Evolutionary conservation across 345 rosid species (phyloP), one percentile per base, ranked within the genome.

Genomic region (Mallotus nudiflorus): DNA sequence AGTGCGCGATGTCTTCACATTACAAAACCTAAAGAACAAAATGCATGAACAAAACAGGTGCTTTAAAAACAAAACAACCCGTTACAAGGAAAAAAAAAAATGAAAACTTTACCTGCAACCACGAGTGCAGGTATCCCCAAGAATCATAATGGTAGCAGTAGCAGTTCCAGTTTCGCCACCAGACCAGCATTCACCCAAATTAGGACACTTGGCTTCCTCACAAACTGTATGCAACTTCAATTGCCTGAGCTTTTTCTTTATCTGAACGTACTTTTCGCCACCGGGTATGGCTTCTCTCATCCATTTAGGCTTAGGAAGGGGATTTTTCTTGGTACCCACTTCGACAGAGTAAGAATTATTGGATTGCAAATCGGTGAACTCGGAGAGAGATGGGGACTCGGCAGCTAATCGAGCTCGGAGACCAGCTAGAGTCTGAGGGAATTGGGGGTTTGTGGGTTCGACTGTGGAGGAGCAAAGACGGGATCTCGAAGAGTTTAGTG

Each of bases 151-250:
- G 2, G 98, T 92, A 48, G 98, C 97, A 22, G 99, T 95, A 73
- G 99, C 97, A 39, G 98, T 96, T 37, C 96, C 97, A 10, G 96
- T 96, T 72, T 96, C 97, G 31, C 99, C 99, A 6, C 98, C 99
- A 39, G 99, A 92, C 98, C 98, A 96, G 72, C 98, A 96, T 81
- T 96, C 97, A 4, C 98, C 97, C 71, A 96, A 73, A 76, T 96
- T 92, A 40, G 99, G 97, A 77, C 98, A 91, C 75, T 79, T 87
- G 12, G 98, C 99, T 81, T 96, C 99, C 79, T 92, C 99, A 71
- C 99, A 96, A 68, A 96, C 98, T 52, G 98, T 92, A 67, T 96
- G 99, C 49, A 96, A 94, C 68, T 96, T 96, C 79, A 96, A 80
- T 65, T 92, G 91, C 77, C 97, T 74, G 56, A 96, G 74, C 80